phyloP scores from a whole-genome alignment of 257 asterid genomes.

The Solanum boliviense region DNA sequence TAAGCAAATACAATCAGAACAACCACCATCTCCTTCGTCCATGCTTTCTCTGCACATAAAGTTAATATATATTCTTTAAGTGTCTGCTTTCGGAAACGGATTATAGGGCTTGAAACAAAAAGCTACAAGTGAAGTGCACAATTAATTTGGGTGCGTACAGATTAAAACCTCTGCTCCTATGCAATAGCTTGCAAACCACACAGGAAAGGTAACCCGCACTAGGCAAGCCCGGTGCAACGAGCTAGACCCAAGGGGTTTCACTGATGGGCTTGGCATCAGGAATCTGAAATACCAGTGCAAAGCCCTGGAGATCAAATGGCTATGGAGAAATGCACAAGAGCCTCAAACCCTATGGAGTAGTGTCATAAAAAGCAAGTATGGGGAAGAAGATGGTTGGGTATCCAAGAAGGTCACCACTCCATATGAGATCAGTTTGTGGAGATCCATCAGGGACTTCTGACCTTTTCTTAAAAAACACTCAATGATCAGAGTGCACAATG shows the following conservation, averaged over 20 bases:
- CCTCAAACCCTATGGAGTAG: neutral
- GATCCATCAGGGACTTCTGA: neutral
- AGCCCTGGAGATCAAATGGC: neutral
- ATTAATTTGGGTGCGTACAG: neutral
- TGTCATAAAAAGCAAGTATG: neutral
- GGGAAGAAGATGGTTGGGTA: neutral
- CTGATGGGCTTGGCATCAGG: neutral
- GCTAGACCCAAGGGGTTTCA: neutral
- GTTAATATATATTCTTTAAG: neutral
- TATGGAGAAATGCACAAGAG: neutral
- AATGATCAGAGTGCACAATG: neutral
- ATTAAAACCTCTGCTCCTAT: neutral
- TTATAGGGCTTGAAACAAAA: neutral
- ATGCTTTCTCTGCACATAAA: constrained; percentile 27
- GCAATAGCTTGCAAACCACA: neutral
- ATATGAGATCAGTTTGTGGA: neutral
- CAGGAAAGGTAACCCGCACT: neutral
- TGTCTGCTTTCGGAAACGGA: neutral
- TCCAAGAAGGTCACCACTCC: neutral
- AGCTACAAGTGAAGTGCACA: neutral
- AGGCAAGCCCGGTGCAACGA: neutral
- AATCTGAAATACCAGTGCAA: neutral
- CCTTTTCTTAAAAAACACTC: neutral
- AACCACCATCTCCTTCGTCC: constrained; percentile 48
- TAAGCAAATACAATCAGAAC: constrained; percentile 16